Percentiles rank a stretch among this genome's conserved stretches.
phyloP scores from a whole-genome alignment of 768 basidiomycete species.

The Russula vinacea region DNA sequence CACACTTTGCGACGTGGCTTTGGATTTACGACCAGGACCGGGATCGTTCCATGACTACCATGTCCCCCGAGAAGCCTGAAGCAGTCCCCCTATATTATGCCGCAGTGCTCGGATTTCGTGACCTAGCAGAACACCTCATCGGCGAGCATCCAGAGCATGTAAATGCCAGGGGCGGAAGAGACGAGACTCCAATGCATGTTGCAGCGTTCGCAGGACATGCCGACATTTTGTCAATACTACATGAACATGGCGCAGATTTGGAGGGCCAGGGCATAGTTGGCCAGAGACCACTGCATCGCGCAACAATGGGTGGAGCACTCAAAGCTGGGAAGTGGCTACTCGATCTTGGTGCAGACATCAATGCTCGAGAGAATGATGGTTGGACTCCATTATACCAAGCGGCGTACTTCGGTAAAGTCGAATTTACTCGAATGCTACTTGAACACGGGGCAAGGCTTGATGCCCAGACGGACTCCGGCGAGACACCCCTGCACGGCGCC shows the following conservation, averaged over 20 bases:
- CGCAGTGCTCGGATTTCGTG: background rate
- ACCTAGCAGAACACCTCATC: background rate
- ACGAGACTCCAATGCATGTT: background rate
- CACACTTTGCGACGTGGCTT: background rate
- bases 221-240: background rate
- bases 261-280: background rate
- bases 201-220: background rate
- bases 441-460: background rate
- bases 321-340: background rate
- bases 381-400: background rate
- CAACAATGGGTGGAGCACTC: background rate
- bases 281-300: background rate
- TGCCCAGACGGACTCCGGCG: fast-evolving
- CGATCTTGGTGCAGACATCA: background rate
- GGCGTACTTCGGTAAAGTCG: background rate
- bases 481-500: background rate
- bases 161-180: background rate
- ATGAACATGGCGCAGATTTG: background rate
- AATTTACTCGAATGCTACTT: background rate
- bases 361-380: background rate
- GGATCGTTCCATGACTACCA: too few relatives aligned
- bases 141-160: background rate
- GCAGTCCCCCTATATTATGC: constrained; percentile 1
- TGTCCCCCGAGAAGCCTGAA: background rate
- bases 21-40: background rate